Percentiles rank a stretch among this genome's conserved stretches.
Evolutionary conservation across 208 protist genomes (phyloP).

Genomic region (Acanthamoeba quina): DNA sequence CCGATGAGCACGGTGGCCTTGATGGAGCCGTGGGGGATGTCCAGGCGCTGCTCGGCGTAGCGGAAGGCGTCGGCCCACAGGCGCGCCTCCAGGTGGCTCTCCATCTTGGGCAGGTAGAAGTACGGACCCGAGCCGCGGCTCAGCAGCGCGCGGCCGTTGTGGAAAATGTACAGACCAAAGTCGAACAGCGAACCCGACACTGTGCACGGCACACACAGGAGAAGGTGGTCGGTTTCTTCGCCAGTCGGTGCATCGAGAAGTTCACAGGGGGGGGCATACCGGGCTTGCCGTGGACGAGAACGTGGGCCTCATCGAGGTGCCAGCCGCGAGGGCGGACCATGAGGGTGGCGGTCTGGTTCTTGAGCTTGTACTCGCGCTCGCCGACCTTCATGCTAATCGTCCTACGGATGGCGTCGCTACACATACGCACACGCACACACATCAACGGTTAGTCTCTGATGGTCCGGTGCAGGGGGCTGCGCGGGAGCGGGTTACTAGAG

Average conservation of each 20-base stretch:
- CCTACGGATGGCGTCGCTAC: conserved; percentile 81
- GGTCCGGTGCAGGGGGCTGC: not conserved
- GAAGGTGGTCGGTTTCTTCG: no score
- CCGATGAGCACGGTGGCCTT: conserved; percentile 85
- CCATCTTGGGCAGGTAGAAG: conserved; percentile 87
- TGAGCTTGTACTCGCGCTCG: conserved; percentile 84
- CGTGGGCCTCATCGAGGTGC: conserved; percentile 86
- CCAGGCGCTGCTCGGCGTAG: conserved; percentile 73
- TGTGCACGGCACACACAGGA: no score
- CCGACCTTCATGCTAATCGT: conserved; percentile 77
- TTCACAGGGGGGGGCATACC: not conserved
- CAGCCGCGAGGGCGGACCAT: conserved; percentile 87
- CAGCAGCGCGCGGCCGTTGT: conserved; percentile 80
- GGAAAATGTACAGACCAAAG: conserved; percentile 90
- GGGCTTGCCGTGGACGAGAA: conserved; percentile 85
- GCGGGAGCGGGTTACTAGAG: conserved; percentile 60
- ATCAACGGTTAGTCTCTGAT: not conserved
- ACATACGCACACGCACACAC: not conserved
- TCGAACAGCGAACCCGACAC: conserved; percentile 86
- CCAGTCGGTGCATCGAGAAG: not conserved
- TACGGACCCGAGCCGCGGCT: conserved; percentile 82
- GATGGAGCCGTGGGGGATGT: conserved; percentile 80
- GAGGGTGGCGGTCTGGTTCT: conserved; percentile 81
- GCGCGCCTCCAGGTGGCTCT: conserved; percentile 84
- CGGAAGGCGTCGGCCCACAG: conserved; percentile 85